These are phyloP conservation scores for Hypholoma sublateritium DNA, from an alignment of 768 basidiomycete species.

Conservation along the genomic window DNA sequence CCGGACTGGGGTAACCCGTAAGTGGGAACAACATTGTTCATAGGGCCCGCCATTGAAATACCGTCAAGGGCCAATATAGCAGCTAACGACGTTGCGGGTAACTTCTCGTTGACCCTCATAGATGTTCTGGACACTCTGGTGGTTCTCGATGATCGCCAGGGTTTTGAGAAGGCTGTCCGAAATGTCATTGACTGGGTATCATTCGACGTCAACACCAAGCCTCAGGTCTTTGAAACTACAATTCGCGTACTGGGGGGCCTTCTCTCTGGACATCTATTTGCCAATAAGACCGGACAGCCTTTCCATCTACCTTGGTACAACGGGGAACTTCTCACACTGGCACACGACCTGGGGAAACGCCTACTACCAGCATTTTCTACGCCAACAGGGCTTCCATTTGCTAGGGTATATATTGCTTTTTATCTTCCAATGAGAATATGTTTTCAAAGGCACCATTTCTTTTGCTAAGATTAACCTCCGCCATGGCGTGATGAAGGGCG, in stretches of 20 bases:
- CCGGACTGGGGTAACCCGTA: slow-evolving; percentile 85
- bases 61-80: slow-evolving; percentile 64
- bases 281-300: slow-evolving; percentile 60
- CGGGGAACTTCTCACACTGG: slow-evolving; percentile 76
- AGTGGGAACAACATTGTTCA: slow-evolving; percentile 26
- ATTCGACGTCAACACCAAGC: slow-evolving; percentile 92
- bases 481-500: slow-evolving; percentile 72
- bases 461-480: slow-evolving; percentile 72
- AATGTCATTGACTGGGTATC: slow-evolving; percentile 81
- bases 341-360: slow-evolving; percentile 83
- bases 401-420: slow-evolving; percentile 56
- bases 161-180: slow-evolving; percentile 83
- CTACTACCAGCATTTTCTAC: slow-evolving; percentile 91
- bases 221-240: slow-evolving; percentile 98
- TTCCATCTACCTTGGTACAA: slow-evolving; percentile 85
- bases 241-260: slow-evolving; percentile 93
- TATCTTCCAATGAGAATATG: not conserved
- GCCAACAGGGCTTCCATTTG: slow-evolving; percentile 88
- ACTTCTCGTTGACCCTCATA: slow-evolving; percentile 83
- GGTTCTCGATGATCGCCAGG: slow-evolving; percentile 75
- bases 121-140: slow-evolving; percentile 88
- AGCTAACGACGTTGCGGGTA: slow-evolving; percentile 91
- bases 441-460: slow-evolving; percentile 7
- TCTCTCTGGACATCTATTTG: slow-evolving; percentile 81
- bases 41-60: slow-evolving; percentile 8